Evolutionary conservation across 495 filamentous ascomycete species (phyloP), one percentile per base, ranked within the genome.

Genomic region (Delitschia confertaspora): DNA sequence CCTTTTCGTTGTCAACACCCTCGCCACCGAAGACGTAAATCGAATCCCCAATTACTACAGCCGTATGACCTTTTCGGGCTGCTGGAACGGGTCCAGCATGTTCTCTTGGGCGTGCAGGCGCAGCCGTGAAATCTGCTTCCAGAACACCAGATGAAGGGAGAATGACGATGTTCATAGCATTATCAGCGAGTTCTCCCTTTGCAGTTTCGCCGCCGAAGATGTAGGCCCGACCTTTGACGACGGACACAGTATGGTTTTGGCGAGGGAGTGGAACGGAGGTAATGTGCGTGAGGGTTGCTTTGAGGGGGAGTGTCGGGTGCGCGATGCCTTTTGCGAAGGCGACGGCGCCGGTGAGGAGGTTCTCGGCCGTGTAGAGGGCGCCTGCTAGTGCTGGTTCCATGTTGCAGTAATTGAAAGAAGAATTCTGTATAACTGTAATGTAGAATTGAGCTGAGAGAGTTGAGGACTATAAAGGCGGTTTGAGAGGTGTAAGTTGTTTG

Each of bases 1-100:
- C 79, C n/a, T 61, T 57, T 51, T 82, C 79, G 38, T 79, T 63
- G 73, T 62, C 6, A 56, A 59, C 17, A 26, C 36, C 34, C 23
- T 70, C 65, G 7, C 79, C 79, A 35, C 79, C 79, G 53, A 77
- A 83, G 5, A 83, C 41, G 60, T 78, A 80, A 51, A 83, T 78
- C 18, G 67, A 60, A 36, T 73, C 68, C 13, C 73, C 73, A 50
- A 82, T 71, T 0, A 71, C 65, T 9, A 70, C 71, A 3, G 76
- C 69, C 16, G 73, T 70, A 50, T 81, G 78, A 4, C 74, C 74
- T 30, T 75, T 61, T 29, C 79, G 67, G 9, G 71, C 56, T 13
- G 63, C 42, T 0, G 76, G 76, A 3, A 76, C 63, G 18, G 6
- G 49, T 11, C 25, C 2, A 13, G 40, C n/a, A 3, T 40, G 25